phyloP scores from a whole-genome alignment of 805 yeast genomes.

The Ogataea ganodermae region DNA sequence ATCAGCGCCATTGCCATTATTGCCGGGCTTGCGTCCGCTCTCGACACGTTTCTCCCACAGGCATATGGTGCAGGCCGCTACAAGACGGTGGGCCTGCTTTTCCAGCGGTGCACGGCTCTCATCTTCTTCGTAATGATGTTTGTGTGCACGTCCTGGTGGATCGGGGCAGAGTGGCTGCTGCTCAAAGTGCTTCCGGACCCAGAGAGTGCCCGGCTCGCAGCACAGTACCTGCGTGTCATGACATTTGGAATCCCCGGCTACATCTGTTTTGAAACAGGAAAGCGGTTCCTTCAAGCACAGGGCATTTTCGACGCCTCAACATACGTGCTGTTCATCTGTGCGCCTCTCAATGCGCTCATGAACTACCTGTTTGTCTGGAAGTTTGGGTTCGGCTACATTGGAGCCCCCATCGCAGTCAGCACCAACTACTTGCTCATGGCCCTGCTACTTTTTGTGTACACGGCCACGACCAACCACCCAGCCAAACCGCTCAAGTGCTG shows the following conservation, averaged over 20 bases:
- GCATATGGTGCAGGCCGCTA: conserved; percentile 71
- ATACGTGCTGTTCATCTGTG: conserved; percentile 66
- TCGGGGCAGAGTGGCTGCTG: conserved; percentile 53
- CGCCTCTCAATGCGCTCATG: conserved; percentile 69
- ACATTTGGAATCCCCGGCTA: conserved; percentile 74
- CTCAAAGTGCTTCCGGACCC: conserved; percentile 43
- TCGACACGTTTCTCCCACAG: conserved; percentile 78
- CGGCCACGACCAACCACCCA: conserved; percentile 47
- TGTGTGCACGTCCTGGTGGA: conserved; percentile 61
- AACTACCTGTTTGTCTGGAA: conserved; percentile 76
- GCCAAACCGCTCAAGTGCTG: conserved; percentile 37
- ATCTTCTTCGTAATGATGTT: conserved; percentile 53
- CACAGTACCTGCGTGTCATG: conserved; percentile 55
- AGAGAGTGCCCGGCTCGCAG: conserved; percentile 53
- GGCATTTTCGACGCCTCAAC: conserved; percentile 82
- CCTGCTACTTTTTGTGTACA: conserved; percentile 49
- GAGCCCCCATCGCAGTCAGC: conserved; percentile 77
- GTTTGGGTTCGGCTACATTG: conserved; percentile 63
- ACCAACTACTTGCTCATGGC: conserved; percentile 75
- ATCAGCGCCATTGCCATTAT: conserved; percentile 74
- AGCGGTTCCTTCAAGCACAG: conserved; percentile 74
- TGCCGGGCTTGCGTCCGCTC: conserved; percentile 76
- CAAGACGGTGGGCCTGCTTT: conserved; percentile 66
- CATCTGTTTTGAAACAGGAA: conserved; percentile 64
- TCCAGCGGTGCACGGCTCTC: conserved; percentile 65